Base-by-base conservation (phyloP, 1,284 basidiomycete genomes). In the Sporisorium graminicola region DNA sequence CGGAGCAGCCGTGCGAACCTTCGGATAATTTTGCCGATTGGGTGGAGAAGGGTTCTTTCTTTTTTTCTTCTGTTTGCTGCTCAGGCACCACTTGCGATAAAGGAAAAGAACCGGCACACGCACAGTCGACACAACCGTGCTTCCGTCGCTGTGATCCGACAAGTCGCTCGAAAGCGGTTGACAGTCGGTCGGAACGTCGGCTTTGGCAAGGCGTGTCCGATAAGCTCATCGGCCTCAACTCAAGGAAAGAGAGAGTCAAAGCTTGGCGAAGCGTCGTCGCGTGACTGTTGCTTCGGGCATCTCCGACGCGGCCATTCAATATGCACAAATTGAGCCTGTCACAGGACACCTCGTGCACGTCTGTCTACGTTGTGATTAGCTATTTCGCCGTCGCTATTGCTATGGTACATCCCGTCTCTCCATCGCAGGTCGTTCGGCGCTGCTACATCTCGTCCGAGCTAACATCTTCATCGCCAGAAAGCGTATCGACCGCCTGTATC, bases 401-500 rank as follows among this genome's bases (percentile, higher is more conserved):
- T 12, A 40, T n/a, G 37, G 16, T 35, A 35, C 33, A 35, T 35
- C 33, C n/a, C n/a, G 37, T 5, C 37, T 5, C 14, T 40, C 40
- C 8, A 20, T 43, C 40, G n/a, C 14, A 20, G 20, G 8, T 43
- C n/a, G 18, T 43, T 9, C 8, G 3, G 37, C 18, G 18, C 14
- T n/a, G 14, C 40, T 43, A 59, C 14, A 3, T 16, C 22, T 60
- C 58, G 29, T 60, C 50, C 42, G 49, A 31, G 49, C 58, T 53
- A 7, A 9, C 44, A 4, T 16, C 63, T 6, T 56, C 47, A 20
- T 50, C 52, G 27, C 65, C 61, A 0, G 47, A 56, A 31, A 70
- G 68, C 68, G 65, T 60, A 27, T 70, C 68, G 3, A 35, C 62
- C n/a, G 61, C 58, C 5, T 65, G 54, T 33, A 70, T 65, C 9